These are phyloP conservation scores for Trichoderma citrinoviride DNA, from an alignment of 2,329 filamentous ascomycete genomes.

Conservation along the genomic window DNA sequence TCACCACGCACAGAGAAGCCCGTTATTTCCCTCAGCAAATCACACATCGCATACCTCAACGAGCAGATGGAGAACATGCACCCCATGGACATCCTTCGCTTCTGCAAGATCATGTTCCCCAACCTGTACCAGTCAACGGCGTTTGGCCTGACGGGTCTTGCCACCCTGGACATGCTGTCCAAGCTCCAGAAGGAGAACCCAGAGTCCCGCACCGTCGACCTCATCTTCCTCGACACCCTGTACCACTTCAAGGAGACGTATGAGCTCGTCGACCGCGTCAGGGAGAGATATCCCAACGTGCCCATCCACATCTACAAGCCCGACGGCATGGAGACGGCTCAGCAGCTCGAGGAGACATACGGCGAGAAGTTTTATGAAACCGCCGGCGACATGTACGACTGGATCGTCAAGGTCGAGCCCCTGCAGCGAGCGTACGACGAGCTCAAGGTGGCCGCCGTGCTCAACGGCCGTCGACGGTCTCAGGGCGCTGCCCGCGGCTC, in stretches of 20 bases:
- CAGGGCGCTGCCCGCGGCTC: constrained; percentile 91
- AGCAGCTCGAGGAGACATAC: constrained; percentile 78
- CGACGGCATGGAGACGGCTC: constrained; percentile 65
- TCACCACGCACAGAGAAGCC: constrained; percentile 46
- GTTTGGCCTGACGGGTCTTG: constrained; percentile 77
- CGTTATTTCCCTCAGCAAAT: constrained; percentile 78
- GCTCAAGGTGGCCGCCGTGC: constrained; percentile 81
- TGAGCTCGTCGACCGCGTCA: constrained; percentile 70
- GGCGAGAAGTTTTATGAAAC: constrained; percentile 81
- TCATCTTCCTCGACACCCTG: constrained; percentile 80
- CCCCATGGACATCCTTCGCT: constrained; percentile 86
- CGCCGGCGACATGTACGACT: constrained; percentile 90
- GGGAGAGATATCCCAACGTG: constrained; percentile 71
- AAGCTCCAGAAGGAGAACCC: constrained; percentile 66
- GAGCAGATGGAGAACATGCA: constrained; percentile 81
- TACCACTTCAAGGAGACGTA: constrained; percentile 80
- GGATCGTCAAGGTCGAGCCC: constrained; percentile 95
- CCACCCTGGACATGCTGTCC: constrained; percentile 81
- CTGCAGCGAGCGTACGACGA: constrained; percentile 87
- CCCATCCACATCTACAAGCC: constrained; percentile 90
- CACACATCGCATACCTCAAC: constrained; percentile 89
- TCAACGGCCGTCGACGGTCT: constrained; percentile 87
- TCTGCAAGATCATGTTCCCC: constrained; percentile 88
- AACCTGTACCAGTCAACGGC: constrained; percentile 84
- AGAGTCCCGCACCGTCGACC: constrained; percentile 57